phyloP scores from a whole-genome alignment of 345 rosid genomes.

The Salix caprea region DNA sequence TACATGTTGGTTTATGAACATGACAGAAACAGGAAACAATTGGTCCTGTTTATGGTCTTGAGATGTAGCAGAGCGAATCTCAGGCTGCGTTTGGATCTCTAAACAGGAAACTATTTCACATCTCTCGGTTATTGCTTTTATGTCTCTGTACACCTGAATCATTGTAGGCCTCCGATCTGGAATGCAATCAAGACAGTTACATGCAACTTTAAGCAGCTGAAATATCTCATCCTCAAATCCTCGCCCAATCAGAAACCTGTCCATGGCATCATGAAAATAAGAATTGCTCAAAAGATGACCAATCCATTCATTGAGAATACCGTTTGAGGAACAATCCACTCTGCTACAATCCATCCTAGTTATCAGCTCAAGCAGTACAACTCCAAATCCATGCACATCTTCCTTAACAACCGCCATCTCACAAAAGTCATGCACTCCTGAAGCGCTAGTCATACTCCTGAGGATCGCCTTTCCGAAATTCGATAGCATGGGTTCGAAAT shows the following conservation, averaged over 20 bases:
- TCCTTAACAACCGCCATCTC: not conserved
- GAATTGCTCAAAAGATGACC: not conserved
- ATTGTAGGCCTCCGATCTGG: too few relatives aligned
- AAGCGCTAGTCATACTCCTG: not conserved
- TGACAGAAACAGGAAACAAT: too few relatives aligned
- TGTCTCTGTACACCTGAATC: too few relatives aligned
- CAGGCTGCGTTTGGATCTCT: not conserved
- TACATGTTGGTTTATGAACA: too few relatives aligned
- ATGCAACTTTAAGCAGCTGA: too few relatives aligned
- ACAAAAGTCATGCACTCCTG: not conserved
- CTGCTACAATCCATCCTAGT: conserved; percentile 21
- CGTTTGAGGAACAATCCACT: conserved; percentile 1
- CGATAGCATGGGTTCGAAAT: conserved; percentile 18
- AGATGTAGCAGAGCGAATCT: too few relatives aligned
- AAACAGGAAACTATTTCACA: not conserved
- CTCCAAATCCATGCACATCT: conserved; percentile 24
- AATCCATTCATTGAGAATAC: conserved; percentile 2
- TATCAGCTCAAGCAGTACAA: conserved; percentile 18
- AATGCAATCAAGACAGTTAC: too few relatives aligned
- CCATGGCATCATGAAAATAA: too few relatives aligned
- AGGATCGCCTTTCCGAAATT: conserved; percentile 12
- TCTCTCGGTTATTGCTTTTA: not conserved
- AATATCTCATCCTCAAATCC: too few relatives aligned
- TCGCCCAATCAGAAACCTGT: too few relatives aligned
- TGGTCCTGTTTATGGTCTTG: too few relatives aligned